Evolutionary conservation across 2,329 filamentous ascomycete genomes (phyloP), one percentile per base, ranked within the genome.

Genomic region (Paradendryphiella salina): DNA sequence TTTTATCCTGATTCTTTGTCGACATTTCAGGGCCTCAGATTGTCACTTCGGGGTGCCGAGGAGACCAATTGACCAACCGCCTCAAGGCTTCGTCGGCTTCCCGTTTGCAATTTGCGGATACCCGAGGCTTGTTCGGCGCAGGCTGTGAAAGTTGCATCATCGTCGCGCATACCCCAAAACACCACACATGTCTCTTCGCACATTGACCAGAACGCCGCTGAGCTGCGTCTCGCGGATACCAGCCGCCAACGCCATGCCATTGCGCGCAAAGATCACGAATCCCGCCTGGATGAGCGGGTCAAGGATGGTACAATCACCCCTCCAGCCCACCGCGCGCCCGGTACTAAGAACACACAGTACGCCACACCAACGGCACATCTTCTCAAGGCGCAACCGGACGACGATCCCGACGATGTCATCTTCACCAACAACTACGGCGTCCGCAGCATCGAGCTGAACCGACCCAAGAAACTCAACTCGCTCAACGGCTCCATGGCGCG

Each of bases 401-500:
- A 96, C 74, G 86, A 91, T 45, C 80, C 86, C 56, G 86, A 96
- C 71, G 94, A 99, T 83, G 94, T 99, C 61, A 80, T 96, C 54
- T 99, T 99, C 81, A 85, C 85, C 75, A 90, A 85, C 70, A 82
- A 88, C 65, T 96, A 94, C 75, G 94, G 94, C 58, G 83, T 97
- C 42, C 89, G 94, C 57, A 91, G 88, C 63, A 86, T 99, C 69
- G 88, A 96, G 77, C 88, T 99, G 63, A 99, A 99, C 79, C 86
- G 94, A 52, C 94, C 93, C 5, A 81, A 83, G 70, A 96, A 96
- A 78, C 82, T 91, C 72, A 97, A 99, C 76, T 88, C 93, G 20
- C 84, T 99, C 61, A 92, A 95, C 73, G 89, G 82, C 44, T 96
- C 92, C 50, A 99, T 99, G 95, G 89, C 88, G 57, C 85, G 89